Conservation (phyloP, 495 filamentous ascomycete genomes). For the Hypoxylon fragiforme region DNA sequence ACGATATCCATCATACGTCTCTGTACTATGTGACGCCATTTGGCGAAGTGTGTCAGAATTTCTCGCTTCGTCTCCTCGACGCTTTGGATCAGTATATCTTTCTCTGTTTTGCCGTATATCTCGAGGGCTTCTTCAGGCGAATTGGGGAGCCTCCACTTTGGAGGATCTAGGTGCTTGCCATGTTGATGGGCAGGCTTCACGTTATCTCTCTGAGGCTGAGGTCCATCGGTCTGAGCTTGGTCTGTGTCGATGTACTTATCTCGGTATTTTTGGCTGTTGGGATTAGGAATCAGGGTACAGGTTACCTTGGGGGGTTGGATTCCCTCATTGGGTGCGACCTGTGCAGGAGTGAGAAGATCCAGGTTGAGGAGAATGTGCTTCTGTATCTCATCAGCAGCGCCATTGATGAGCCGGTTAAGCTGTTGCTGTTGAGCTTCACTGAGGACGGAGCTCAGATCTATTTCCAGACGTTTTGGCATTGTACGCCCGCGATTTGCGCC, state of each 20-base stretch:
- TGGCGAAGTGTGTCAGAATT: slow-evolving; percentile 44
- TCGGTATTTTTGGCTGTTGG: slow-evolving; percentile 31
- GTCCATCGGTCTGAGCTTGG: not conserved
- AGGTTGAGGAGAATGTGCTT: slow-evolving; percentile 51
- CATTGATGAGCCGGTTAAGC: slow-evolving; percentile 41
- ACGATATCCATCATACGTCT: slow-evolving; percentile 49
- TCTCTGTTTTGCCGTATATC: slow-evolving; percentile 27
- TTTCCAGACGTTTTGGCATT: slow-evolving; percentile 23
- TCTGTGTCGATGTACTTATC: slow-evolving; percentile 17
- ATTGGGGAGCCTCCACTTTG: slow-evolving; percentile 19
- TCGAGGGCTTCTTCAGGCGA: slow-evolving; percentile 17
- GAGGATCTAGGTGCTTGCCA: not conserved
- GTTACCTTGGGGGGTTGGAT: slow-evolving; percentile 25
- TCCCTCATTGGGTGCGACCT: slow-evolving; percentile 21
- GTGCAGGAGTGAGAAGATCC: slow-evolving; percentile 38
- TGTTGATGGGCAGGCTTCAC: slow-evolving; percentile 6
- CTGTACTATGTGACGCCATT: slow-evolving; percentile 46
- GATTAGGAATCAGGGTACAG: slow-evolving; percentile 27
- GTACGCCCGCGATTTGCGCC: not conserved
- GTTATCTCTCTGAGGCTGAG: slow-evolving; percentile 6
- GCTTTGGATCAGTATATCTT: slow-evolving; percentile 37
- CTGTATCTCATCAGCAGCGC: slow-evolving; percentile 53
- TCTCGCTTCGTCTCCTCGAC: slow-evolving; percentile 50
- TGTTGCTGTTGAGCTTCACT: slow-evolving; percentile 27
- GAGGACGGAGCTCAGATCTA: slow-evolving; percentile 29